Evolutionary conservation across 345 rosid genomes (phyloP).

Genomic region (Hirschfeldia incana): DNA sequence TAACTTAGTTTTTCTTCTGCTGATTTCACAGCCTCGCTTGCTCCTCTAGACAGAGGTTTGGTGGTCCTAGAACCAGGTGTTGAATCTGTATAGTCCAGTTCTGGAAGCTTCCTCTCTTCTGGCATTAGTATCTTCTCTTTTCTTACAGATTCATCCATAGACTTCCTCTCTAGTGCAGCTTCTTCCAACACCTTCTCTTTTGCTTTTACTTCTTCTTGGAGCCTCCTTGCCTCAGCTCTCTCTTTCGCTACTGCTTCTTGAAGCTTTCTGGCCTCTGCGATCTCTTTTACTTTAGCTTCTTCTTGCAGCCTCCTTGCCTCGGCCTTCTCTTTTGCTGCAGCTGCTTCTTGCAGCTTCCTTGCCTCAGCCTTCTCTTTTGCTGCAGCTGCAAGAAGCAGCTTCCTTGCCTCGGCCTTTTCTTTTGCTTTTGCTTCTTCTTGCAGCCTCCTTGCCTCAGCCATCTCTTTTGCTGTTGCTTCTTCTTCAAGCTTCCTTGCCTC

Average conservation of each 20-base stretch:
- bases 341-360: conserved; percentile 13
- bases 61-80: not conserved
- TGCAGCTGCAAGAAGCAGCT: not conserved
- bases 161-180: too few species aligned
- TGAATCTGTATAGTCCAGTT: too few species aligned
- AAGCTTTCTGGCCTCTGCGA: not conserved
- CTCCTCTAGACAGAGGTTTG: not conserved
- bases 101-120: too few species aligned
- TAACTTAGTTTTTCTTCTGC: conserved; percentile 10
- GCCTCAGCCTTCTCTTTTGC: not conserved
- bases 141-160: too few species aligned
- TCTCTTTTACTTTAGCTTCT: conserved; percentile 3
- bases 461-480: too few species aligned
- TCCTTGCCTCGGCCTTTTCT: conserved; percentile 18
- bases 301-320: conserved; percentile 23
- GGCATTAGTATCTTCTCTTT: too few species aligned
- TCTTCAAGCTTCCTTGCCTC: not conserved
- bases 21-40: conserved; percentile 26
- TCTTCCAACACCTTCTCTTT: not conserved
- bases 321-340: not conserved
- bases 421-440: conserved; percentile 2
- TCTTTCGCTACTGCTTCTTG: not conserved
- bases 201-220: conserved; percentile 6
- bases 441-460: conserved; percentile 12
- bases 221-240: conserved; percentile 12